Evolutionary conservation across 2,329 filamentous ascomycete genomes (phyloP).

Genomic region (Bipolaris victoriae): DNA sequence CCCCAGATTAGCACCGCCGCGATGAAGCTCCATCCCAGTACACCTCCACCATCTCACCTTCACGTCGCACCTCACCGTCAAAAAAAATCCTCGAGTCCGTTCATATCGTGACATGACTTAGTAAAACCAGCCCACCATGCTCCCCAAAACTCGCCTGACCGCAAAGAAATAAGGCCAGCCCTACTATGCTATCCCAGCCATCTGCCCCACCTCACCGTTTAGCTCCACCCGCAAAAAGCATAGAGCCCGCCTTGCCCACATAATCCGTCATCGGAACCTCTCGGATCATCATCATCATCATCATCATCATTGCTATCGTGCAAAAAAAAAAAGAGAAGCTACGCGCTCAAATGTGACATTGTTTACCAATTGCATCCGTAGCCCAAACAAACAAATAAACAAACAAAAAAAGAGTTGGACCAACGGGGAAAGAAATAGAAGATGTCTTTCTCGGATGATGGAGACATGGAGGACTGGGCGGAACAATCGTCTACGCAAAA

Average conservation of each 20-base stretch:
- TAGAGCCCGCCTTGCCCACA: background rate
- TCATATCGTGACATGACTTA: background rate
- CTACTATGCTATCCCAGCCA: background rate
- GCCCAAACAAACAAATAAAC: background rate
- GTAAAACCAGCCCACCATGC: background rate
- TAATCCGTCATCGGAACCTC: background rate
- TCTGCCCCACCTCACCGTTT: background rate
- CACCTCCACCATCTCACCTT: too few species aligned
- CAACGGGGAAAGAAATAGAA: background rate
- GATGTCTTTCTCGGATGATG: slow-evolving; percentile 23
- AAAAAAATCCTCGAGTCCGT: background rate
- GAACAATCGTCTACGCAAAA: background rate
- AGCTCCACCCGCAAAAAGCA: slow-evolving; percentile 5
- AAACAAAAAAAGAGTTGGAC: background rate
- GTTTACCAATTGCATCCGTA: background rate
- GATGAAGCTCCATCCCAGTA: too few species aligned
- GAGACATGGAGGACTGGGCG: slow-evolving; percentile 5
- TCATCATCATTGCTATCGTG: background rate
- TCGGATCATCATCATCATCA: background rate
- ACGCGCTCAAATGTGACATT: background rate
- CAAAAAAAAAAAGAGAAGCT: too few species aligned
- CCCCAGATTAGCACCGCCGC: too few species aligned
- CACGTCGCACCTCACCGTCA: background rate
- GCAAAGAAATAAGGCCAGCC: background rate
- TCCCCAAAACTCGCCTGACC: background rate